Base-by-base conservation (phyloP, 768 basidiomycete species). In the Exidia glandulosa region DNA sequence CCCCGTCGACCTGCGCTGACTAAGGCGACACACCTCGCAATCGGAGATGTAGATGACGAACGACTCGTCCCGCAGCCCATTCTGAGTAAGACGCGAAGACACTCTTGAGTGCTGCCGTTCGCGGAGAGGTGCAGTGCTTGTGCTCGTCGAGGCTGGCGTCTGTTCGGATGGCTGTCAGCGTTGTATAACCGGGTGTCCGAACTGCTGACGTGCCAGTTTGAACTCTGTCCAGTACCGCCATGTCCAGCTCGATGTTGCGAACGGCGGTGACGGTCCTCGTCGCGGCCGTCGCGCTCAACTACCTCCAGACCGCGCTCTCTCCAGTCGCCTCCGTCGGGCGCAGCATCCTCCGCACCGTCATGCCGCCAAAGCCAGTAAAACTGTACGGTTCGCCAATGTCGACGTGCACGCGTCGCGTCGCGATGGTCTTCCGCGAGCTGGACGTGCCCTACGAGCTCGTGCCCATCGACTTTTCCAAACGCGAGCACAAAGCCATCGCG, bases 401-500 rank as follows among this genome's bases (percentile, higher is more conserved):
- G 6, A 75, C 79, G 27, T 79, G 76, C 74, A 80, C 81, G 4
- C 75, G 72, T 13, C 76, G 79, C 33, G 84, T 84, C 30, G 80
- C 75, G 2, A 62, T 73, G 41, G 66, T 84, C n/a, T 71, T 80
- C 63, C 75, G 76, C 61, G 86, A 87, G 69, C 81, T 81, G 66
- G 64, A 75, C 1, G 73, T 87, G 3, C 78, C 82, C 0, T 87
- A 80, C 68, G 78, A 81, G 62, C 63, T 85, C 57, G 61, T 78
- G 47, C 12, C 55, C 4, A 57, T 87, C 63, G 71, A 85, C 64
- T 57, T 82, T 27, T 1, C 55, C 47, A 76, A 76, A 57, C 63
- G 63, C 16, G 75, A 77, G 64, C 81, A 84, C 37, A 85, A 83
- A 68, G 3, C 67, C 0, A 65, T 77, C 0, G 76, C 65, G 9